Evolutionary conservation across 352 stramenopile species (phyloP).

Genomic region (Globisporangium alternatum): DNA sequence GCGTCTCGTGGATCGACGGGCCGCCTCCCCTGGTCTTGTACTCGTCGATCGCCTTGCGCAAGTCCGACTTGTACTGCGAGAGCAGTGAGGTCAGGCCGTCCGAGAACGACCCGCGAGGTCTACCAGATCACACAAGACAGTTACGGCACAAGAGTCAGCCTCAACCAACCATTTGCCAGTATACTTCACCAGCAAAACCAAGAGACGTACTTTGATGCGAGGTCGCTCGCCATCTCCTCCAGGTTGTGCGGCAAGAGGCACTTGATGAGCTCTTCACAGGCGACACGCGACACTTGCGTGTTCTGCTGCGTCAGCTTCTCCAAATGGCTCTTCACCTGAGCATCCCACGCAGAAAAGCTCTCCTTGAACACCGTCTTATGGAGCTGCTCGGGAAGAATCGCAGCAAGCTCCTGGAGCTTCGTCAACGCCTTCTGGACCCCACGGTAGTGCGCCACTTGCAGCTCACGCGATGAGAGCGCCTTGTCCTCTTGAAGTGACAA

Average conservation of each 20-base stretch:
- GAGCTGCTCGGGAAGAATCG: conserved; percentile 24
- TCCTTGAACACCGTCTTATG: conserved; percentile 32
- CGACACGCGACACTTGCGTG: conserved; percentile 7
- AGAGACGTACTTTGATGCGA: conserved; percentile 22
- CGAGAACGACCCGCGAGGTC: conserved; percentile 43
- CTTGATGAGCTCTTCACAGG: conserved; percentile 19
- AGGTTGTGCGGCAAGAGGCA: conserved; percentile 38
- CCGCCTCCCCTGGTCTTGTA: conserved; percentile 34
- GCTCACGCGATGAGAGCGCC: conserved; percentile 12
- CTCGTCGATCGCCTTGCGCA: conserved; percentile 34
- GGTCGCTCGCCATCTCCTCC: conserved; percentile 30
- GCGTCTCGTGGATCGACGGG: conserved; percentile 21
- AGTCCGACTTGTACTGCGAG: conserved; percentile 59
- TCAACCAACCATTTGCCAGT: not conserved
- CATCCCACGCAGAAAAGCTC: conserved; percentile 21
- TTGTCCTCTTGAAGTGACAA: not conserved
- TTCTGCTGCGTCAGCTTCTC: conserved; percentile 19
- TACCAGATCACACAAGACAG: not conserved
- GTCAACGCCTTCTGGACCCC: conserved; percentile 26
- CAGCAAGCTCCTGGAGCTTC: conserved; percentile 24
- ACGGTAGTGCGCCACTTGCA: conserved; percentile 30
- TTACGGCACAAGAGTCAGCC: not conserved
- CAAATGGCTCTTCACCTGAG: conserved; percentile 15
- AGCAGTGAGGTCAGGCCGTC: conserved; percentile 47
- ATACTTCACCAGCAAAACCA: not conserved